phyloP scores from a whole-genome alignment of 176 grass and related monocot species.

The Carex parvula region DNA sequence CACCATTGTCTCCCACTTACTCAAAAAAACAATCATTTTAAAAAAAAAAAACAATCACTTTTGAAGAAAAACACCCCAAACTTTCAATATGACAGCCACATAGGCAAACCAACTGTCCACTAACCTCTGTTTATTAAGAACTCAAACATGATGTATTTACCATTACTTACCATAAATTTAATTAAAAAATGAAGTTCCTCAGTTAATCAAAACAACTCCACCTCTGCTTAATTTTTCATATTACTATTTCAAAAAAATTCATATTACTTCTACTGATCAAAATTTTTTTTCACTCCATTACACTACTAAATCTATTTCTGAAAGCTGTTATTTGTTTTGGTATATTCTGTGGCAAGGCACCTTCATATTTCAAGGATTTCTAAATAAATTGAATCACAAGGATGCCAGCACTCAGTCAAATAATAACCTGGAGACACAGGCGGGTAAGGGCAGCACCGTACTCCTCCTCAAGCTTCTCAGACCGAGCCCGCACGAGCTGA shows the following conservation, averaged over 20 bases:
- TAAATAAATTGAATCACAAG: not conserved
- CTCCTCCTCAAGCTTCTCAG: conserved; percentile 89
- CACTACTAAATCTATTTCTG: not conserved
- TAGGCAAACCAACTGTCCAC: not conserved
- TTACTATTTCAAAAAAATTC: not conserved
- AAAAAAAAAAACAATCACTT: not conserved
- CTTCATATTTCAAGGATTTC: not conserved
- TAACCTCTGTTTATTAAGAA: not conserved
- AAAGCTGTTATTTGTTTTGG: not conserved
- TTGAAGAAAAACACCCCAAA: not conserved
- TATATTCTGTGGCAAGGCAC: not conserved
- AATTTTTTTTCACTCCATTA: not conserved
- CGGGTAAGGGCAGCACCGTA: conserved; percentile 49
- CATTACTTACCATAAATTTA: not conserved
- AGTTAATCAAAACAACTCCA: not conserved
- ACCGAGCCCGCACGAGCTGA: conserved; percentile 53
- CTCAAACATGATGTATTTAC: not conserved
- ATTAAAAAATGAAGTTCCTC: not conserved
- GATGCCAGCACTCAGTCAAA: not conserved
- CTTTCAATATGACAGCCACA: not conserved
- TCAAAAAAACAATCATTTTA: not conserved
- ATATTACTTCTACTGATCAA: not conserved
- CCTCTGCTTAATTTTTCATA: not conserved
- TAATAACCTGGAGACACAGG: conserved; percentile 46
- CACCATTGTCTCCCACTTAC: not conserved